Percentiles rank a stretch among this genome's conserved stretches.
phyloP scores from a whole-genome alignment of 108 stramenopile genomes.

The Pseudonitzschia delicatissima region DNA sequence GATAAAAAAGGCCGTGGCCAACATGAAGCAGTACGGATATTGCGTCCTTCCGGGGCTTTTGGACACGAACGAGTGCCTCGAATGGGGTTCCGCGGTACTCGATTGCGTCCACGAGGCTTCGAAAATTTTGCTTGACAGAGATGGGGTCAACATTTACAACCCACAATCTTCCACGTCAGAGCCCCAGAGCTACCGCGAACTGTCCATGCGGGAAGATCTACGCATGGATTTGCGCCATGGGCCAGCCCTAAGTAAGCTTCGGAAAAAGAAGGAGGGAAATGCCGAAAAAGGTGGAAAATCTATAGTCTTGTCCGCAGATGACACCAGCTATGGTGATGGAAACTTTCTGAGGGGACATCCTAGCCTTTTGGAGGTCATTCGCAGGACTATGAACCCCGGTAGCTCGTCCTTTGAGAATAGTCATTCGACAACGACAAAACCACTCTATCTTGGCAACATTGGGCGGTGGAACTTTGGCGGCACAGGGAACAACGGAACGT shows the following conservation, averaged over 20 bases:
- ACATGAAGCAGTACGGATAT: conserved; percentile 53
- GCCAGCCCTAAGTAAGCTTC: conserved; percentile 42
- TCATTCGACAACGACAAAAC: too few species aligned
- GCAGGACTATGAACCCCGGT: conserved; percentile 60
- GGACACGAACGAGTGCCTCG: conserved; percentile 39
- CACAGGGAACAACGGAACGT: conserved; percentile 77
- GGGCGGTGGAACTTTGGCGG: conserved; percentile 86
- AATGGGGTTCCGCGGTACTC: conserved; percentile 63
- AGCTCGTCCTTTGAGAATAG: not conserved
- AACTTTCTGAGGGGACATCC: conserved; percentile 60
- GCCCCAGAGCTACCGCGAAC: conserved; percentile 68
- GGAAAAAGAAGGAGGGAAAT: conserved; percentile 17
- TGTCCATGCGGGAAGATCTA: conserved; percentile 85
- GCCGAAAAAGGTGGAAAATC: conserved; percentile 17
- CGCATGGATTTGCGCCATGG: conserved; percentile 77
- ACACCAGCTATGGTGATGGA: conserved; percentile 5
- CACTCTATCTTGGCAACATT: conserved; percentile 63
- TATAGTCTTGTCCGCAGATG: conserved; percentile 30
- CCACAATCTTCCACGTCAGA: conserved; percentile 42
- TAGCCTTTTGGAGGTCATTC: conserved; percentile 55
- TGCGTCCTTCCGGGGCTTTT: conserved; percentile 56
- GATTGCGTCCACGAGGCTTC: conserved; percentile 58
- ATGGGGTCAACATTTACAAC: conserved; percentile 58
- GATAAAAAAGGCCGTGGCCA: conserved; percentile 38
- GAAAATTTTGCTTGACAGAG: conserved; percentile 38